These are phyloP conservation scores for Anethum foeniculum DNA, from an alignment of 140 eudicot species.

Conservation along the genomic window DNA sequence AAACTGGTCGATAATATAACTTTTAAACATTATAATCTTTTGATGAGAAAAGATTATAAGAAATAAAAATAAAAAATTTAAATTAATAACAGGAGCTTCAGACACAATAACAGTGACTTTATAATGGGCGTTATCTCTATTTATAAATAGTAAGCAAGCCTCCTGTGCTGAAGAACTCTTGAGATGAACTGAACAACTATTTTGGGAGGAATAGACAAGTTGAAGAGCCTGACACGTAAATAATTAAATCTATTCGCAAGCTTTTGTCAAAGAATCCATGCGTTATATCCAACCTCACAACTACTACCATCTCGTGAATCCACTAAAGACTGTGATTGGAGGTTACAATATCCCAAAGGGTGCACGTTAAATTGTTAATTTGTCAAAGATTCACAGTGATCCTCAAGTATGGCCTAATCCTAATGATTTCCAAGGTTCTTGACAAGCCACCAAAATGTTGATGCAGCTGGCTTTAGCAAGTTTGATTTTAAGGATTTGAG, in stretches of 20 bases:
- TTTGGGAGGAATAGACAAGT: constrained; percentile 2
- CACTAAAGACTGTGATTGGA: neutral
- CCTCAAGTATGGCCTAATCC: too few relatives aligned
- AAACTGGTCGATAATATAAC: too few relatives aligned
- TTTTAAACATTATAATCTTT: too few relatives aligned
- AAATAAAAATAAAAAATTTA: too few relatives aligned
- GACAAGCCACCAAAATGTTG: neutral
- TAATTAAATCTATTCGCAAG: neutral
- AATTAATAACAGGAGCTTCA: neutral
- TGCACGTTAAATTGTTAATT: too few relatives aligned
- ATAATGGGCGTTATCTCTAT: neutral
- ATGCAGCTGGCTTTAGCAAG: constrained; percentile 1
- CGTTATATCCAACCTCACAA: neutral
- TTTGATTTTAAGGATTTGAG: neutral
- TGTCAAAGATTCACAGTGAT: too few relatives aligned
- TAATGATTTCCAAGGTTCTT: too few relatives aligned
- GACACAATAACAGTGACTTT: neutral
- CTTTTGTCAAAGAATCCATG: neutral
- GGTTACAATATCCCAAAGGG: too few relatives aligned
- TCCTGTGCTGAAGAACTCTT: neutral
- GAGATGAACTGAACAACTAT: constrained; percentile 1
- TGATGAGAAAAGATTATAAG: too few relatives aligned
- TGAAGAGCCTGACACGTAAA: neutral
- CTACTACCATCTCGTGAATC: neutral
- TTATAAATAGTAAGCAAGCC: neutral